A percentile compares a stretch with the other conserved stretches of the same genome.
phyloP scores from a whole-genome alignment of 1,139 yeast species.

The Yamadazyma trypodendri region DNA sequence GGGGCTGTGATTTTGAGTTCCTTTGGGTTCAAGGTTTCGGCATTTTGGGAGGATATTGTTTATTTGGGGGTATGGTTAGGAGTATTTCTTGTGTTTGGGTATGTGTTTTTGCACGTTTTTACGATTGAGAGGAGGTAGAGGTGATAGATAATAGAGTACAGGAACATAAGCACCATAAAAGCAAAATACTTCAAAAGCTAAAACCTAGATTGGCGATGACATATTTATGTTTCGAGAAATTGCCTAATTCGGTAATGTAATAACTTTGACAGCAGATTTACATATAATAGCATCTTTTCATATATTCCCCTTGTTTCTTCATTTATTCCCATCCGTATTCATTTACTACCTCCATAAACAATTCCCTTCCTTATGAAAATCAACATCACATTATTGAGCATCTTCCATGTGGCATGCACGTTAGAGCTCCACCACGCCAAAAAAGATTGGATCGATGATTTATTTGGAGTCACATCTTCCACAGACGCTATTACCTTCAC shows the following conservation, averaged over 20 bases:
- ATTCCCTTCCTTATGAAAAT: neutral
- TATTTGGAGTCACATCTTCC: slow-evolving; percentile 4
- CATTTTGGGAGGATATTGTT: slow-evolving; percentile 63
- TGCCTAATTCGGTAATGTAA: slow-evolving; percentile 12
- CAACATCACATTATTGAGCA: neutral
- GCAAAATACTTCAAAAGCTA: too few relatives aligned
- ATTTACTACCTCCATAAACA: neutral
- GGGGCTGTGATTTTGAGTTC: slow-evolving; percentile 96
- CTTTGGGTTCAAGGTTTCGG: slow-evolving; percentile 86
- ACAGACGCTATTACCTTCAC: slow-evolving; percentile 3
- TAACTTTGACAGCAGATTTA: slow-evolving; percentile 5
- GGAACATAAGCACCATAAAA: too few relatives aligned
- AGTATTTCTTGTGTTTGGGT: slow-evolving; percentile 65
- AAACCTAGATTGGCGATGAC: neutral
- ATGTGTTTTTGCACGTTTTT: slow-evolving; percentile 65
- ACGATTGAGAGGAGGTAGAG: slow-evolving; percentile 70
- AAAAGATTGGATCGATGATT: slow-evolving; percentile 8
- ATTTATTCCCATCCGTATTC: too few relatives aligned
- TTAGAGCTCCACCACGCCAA: slow-evolving; percentile 8
- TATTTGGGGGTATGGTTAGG: slow-evolving; percentile 50
- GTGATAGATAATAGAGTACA: neutral
- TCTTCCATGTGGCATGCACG: neutral
- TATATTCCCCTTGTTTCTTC: too few relatives aligned
- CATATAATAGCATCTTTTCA: too few relatives aligned
- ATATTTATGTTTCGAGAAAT: neutral